Conservation (phyloP, 1,284 basidiomycete genomes). For the Sporisorium reilianum region DNA sequence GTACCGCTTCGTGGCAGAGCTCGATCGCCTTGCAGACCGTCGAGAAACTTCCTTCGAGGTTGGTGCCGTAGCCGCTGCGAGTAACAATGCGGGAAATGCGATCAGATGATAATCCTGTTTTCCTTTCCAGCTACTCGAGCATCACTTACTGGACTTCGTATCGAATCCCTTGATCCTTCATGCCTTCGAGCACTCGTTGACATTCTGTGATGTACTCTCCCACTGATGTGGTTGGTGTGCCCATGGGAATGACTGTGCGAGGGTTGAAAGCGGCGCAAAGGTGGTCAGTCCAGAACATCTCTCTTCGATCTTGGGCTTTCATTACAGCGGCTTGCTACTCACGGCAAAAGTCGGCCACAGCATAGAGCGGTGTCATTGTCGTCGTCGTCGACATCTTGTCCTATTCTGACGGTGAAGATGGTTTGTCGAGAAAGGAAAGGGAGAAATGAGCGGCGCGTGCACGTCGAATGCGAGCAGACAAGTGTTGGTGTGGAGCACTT, state of each 20-base stretch:
- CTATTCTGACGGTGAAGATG: neutral
- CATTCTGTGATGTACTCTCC: constrained; percentile 67
- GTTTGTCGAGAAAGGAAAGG: neutral
- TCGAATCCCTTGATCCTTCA: constrained; percentile 60
- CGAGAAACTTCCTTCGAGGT: constrained; percentile 64
- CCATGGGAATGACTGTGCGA: constrained; percentile 65
- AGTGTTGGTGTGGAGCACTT: constrained; percentile 43
- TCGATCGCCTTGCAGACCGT: constrained; percentile 62
- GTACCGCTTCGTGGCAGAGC: constrained; percentile 66
- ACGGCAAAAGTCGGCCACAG: constrained; percentile 63
- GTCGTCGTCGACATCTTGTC: constrained; percentile 10
- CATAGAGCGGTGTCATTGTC: constrained; percentile 46
- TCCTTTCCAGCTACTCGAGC: too few species aligned
- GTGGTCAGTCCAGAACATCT: neutral
- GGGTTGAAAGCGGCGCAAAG: neutral
- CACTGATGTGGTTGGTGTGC: constrained; percentile 64
- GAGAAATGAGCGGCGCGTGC: constrained; percentile 15
- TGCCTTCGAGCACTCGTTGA: constrained; percentile 62
- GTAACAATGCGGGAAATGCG: neutral
- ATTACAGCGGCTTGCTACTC: constrained; percentile 2
- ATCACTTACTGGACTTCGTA: constrained; percentile 62
- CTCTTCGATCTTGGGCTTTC: neutral
- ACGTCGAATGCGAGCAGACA: neutral
- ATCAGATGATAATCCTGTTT: constrained; percentile 4
- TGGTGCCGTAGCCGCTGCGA: constrained; percentile 67